These are phyloP conservation scores for Fusarium cyanostomum DNA, from an alignment of 2,329 filamentous ascomycete species.

Conservation along the genomic window DNA sequence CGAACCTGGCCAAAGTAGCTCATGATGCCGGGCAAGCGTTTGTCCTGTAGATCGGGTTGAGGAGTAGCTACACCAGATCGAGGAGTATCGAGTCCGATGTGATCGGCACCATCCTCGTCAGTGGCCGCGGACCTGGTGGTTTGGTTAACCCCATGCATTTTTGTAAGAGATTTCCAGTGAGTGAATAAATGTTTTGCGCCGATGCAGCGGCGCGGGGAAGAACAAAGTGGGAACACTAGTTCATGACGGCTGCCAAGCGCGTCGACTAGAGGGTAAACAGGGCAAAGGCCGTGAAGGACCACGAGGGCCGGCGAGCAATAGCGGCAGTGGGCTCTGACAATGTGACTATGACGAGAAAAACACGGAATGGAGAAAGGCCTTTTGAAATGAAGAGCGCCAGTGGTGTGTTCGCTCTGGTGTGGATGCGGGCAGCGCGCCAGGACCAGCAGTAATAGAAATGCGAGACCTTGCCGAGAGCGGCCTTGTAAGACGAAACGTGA, in stretches of 20 bases:
- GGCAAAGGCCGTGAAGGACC: conserved; percentile 37
- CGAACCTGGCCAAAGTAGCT: conserved; percentile 99
- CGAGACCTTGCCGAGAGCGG: conserved; percentile 45
- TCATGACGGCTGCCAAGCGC: conserved; percentile 53
- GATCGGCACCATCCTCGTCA: conserved; percentile 78
- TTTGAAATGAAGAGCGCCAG: conserved; percentile 38
- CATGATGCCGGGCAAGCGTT: conserved; percentile 93
- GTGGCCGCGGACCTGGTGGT: conserved; percentile 62
- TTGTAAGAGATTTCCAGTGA: conserved; percentile 44
- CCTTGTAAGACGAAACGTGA: conserved; percentile 33
- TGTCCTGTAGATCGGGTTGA: conserved; percentile 92
- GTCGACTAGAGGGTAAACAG: conserved; percentile 43
- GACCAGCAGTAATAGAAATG: conserved; percentile 32
- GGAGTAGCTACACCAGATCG: conserved; percentile 93
- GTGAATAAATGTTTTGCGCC: conserved; percentile 44
- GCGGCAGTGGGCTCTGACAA: conserved; percentile 40
- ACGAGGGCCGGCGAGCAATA: conserved; percentile 33
- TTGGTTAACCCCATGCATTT: conserved; percentile 61
- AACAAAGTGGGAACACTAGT: conserved; percentile 51
- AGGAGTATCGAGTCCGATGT: conserved; percentile 85
- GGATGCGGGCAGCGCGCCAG: conserved; percentile 37
- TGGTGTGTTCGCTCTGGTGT: conserved; percentile 41
- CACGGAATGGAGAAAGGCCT: conserved; percentile 39
- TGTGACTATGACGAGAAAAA: conserved; percentile 48
- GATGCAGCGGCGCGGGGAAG: conserved; percentile 44